Conservation (phyloP, 495 filamentous ascomycete species). For the Penicillium riverlandense region DNA sequence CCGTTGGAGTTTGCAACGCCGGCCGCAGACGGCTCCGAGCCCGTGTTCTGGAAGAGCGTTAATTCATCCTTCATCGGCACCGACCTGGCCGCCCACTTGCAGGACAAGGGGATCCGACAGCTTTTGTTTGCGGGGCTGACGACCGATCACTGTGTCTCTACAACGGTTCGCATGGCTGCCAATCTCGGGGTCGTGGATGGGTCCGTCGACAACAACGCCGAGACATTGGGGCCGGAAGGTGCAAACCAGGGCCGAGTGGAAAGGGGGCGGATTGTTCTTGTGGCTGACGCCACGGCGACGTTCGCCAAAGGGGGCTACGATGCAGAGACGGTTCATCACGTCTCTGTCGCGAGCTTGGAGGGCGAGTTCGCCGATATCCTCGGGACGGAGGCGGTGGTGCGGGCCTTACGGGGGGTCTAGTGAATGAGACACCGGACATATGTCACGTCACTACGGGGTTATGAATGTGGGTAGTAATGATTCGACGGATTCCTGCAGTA, state of each 20-base stretch:
- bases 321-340: constrained; percentile 38
- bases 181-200: constrained; percentile 40
- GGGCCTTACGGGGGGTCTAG: constrained; percentile 10
- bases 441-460: not conserved
- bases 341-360: constrained; percentile 40
- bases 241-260: constrained; percentile 15
- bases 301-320: constrained; percentile 37
- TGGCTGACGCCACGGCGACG: constrained; percentile 42
- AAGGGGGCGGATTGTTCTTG: constrained; percentile 36
- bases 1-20: constrained; percentile 35
- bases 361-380: constrained; percentile 41
- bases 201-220: constrained; percentile 8
- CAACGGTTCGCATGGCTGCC: constrained; percentile 41
- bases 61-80: constrained; percentile 45
- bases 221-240: constrained; percentile 13
- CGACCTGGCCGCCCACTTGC: constrained; percentile 31
- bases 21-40: constrained; percentile 30
- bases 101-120: constrained; percentile 24
- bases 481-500: too few species aligned
- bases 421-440: not conserved
- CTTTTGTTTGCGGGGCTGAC: constrained; percentile 38
- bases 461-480: not conserved
- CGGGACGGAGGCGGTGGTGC: constrained; percentile 29
- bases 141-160: constrained; percentile 46
- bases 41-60: constrained; percentile 38